Percentiles rank a stretch among this genome's conserved stretches.
Conservation (phyloP, 371 early-diverging fungal genomes). For the Chytridiales sp. region DNA sequence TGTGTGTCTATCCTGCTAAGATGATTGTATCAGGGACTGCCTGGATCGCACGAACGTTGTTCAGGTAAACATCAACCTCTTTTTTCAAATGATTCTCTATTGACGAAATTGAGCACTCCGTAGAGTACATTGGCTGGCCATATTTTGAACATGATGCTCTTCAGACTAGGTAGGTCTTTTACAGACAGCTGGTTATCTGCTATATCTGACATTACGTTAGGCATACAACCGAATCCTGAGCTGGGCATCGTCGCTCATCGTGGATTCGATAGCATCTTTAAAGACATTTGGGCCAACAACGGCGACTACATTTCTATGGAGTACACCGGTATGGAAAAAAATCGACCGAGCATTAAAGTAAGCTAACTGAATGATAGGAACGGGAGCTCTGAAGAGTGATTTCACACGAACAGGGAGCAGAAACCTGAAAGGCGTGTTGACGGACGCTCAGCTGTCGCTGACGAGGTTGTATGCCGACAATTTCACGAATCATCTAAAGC, state of each 20-base stretch:
- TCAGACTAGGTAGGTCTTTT: conserved; percentile 2
- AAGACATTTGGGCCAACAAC: conserved; percentile 67
- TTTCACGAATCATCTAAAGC: conserved; percentile 49
- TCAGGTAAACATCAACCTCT: conserved; percentile 54
- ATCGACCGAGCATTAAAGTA: conserved; percentile 22
- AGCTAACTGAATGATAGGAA: conserved; percentile 47
- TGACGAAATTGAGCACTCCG: too few species aligned
- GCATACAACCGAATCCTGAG: conserved; percentile 61
- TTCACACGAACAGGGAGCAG: conserved; percentile 69
- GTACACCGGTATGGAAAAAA: conserved; percentile 66
- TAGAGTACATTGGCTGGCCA: conserved; percentile 19
- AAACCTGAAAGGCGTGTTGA: conserved; percentile 69
- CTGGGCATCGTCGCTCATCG: conserved; percentile 60
- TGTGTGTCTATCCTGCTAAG: neutral
- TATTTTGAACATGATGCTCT: conserved; percentile 16
- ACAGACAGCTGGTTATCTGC: neutral
- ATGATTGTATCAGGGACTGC: conserved; percentile 69
- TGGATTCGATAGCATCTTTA: conserved; percentile 61
- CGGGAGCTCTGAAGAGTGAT: conserved; percentile 72
- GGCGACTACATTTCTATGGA: conserved; percentile 64
- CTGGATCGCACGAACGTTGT: conserved; percentile 99
- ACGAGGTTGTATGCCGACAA: conserved; percentile 63
- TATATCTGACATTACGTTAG: neutral
- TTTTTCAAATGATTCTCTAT: conserved; percentile 9
- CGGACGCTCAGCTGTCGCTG: conserved; percentile 71